Evolutionary conservation across 2,329 filamentous ascomycete genomes (phyloP).

Genomic region (Talaromyces funiculosus): DNA sequence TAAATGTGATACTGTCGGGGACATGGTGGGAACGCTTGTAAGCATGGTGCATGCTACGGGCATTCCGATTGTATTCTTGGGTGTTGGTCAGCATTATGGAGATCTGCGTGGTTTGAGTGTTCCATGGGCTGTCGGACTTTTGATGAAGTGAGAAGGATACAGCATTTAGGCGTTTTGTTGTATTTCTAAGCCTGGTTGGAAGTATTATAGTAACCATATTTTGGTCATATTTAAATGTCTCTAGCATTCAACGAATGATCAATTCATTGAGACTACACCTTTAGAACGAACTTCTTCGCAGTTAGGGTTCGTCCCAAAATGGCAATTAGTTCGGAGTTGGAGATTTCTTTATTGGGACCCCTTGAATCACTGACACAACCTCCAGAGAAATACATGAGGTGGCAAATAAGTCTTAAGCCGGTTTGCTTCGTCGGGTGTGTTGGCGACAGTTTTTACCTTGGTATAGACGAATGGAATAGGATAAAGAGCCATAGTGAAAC

Average conservation of each 20-base stretch:
- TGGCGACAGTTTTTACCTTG: too few species aligned
- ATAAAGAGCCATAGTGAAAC: neutral
- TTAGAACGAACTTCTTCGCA: neutral
- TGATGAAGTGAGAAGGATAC: slow-evolving; percentile 46
- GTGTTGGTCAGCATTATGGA: slow-evolving; percentile 63
- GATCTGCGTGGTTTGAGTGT: slow-evolving; percentile 60
- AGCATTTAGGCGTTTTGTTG: neutral
- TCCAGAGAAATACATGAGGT: too few species aligned
- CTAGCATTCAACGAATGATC: neutral
- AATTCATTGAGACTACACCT: neutral
- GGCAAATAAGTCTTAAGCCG: too few species aligned
- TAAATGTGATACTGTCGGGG: slow-evolving; percentile 98
- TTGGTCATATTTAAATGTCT: neutral
- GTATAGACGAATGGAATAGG: too few species aligned
- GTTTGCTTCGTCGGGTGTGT: too few species aligned
- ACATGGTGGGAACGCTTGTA: slow-evolving; percentile 94
- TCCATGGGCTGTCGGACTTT: slow-evolving; percentile 55
- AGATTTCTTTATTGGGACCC: neutral
- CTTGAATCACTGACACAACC: too few species aligned
- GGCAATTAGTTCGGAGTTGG: neutral
- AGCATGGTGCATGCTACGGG: slow-evolving; percentile 97
- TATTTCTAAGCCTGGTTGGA: neutral
- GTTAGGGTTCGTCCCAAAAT: neutral
- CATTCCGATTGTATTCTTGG: slow-evolving; percentile 91
- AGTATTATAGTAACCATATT: neutral